Evolutionary conservation across 495 filamentous ascomycete species (phyloP), one percentile per base, ranked within the genome.

Genomic region (Talaromyces trachyspermus): DNA sequence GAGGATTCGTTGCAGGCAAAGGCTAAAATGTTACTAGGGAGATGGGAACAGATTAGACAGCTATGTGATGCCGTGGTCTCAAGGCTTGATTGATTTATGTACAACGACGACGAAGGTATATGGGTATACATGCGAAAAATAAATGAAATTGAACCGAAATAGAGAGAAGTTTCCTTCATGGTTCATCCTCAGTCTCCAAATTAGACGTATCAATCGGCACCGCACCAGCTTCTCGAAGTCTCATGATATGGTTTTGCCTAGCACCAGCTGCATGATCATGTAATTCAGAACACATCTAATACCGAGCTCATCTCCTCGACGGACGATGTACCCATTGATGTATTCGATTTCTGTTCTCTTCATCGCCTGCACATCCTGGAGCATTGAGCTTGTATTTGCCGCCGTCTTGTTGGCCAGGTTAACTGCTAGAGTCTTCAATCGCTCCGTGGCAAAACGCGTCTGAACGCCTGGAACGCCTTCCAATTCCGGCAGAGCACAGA

Each of bases 281-380:
- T 82, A 81, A 53, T 95, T 88, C 51, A 84, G 65, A 42, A 75
- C 69, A 51, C 79, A 80, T 40, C 72, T 65, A 5, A 89, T 58
- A 10, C 83, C 82, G 32, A 85, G 51, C 62, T 88, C 80, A 56
- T 81, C 72, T 20, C 80, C 89, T 20, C 78, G 75, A 45, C 66
- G 68, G 33, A 92, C 77, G 24, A 95, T 74, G 64, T 83, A 95
- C 12, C 89, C 90, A 65, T 92, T 95, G 53, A 95, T 77, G 54
- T 85, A 90, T 15, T 84, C 78, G 46, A 95, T 79, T 61, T 95
- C 89, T 2, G 88, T 94, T 43, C 62, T 53, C 56, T 72, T 76
- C 3, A 80, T 72, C 2, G 62, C 62, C 25, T 66, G 60, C 15
- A 91, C 72, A 62, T 95, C 89, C 57, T 89, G 85, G 18, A 87